Base-by-base conservation (phyloP, 2,329 filamentous ascomycete genomes). In the Orbilia ellipsospora region DNA sequence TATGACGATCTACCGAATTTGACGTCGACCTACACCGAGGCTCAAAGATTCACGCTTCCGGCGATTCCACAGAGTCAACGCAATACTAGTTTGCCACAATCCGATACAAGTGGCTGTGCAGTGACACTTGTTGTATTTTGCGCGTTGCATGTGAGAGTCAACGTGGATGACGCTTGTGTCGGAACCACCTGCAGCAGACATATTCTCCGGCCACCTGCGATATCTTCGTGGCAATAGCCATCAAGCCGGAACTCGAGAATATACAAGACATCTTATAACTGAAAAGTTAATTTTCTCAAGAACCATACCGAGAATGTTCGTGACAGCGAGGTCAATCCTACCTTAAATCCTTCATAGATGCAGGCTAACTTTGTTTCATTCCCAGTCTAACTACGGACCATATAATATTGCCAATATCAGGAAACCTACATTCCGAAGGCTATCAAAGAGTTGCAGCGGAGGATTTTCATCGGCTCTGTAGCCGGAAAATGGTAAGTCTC, bases 211-310 rank as follows among this genome's bases (percentile, higher is more conserved):
- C 55, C 55, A 59, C 55, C 55, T 45, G 55, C 55, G 40, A 45
- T 59, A 44, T 16, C 36, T 59, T 45, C 55, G 40, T 59, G 55
- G 55, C 55, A 26, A 59, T n/a, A 40, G 23, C 6, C 55, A 59
- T 45, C 36, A n/a, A 18, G 40, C 10, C 52, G 26, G 20, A 13
- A 15, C 31, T 5, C 15, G 6, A 36, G 50, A 18, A 13, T 52
- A 18, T 18, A 4, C 50, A 52, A n/a, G 20, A n/a, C 13, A 18
- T 52, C 16, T 52, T 52, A 1, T 18, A 52, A 26, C 50, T 4
- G 50, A 52, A 18, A 26, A 13, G 12, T 52, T n/a, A 1, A 48
- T 48, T 55, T 45, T 54, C n/a, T 26, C 20, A n/a, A 36, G 23
- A 13, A 15, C 7, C 8, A 10, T 10, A 10, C 31, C 10, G 31